Evolutionary conservation across 345 rosid genomes (phyloP).

Genomic region (Aegle marmelos): DNA sequence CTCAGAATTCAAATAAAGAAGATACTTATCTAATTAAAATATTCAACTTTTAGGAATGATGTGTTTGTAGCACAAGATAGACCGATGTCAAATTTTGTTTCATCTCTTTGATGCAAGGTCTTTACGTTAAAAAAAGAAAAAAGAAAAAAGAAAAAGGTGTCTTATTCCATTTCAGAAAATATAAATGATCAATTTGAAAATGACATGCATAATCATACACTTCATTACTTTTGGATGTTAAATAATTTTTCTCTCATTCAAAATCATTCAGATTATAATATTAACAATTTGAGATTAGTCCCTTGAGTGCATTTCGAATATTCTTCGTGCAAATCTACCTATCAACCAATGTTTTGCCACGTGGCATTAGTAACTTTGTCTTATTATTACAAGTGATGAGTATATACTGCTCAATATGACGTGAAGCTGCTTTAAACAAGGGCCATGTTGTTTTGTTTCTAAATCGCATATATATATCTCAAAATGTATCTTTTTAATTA

Average conservation of each 20-base stretch:
- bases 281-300: too few relatives aligned
- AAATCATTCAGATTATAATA: neutral
- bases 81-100: neutral
- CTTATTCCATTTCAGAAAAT: neutral
- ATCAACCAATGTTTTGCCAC: too few relatives aligned
- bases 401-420: too few relatives aligned
- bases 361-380: too few relatives aligned
- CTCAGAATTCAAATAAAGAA: neutral
- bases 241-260: neutral
- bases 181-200: neutral
- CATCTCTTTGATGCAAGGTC: neutral
- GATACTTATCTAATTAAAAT: neutral
- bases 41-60: neutral
- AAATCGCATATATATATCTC: too few relatives aligned
- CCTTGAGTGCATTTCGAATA: neutral
- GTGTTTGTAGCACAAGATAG: neutral
- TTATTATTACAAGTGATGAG: too few relatives aligned
- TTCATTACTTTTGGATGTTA: neutral
- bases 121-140: too few relatives aligned
- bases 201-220: neutral
- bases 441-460: too few relatives aligned
- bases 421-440: too few relatives aligned
- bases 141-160: neutral
- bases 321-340: too few relatives aligned
- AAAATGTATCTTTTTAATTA: too few relatives aligned